These are phyloP conservation scores for Larix sibirica DNA, from an alignment of 83 land plant genomes.

Conservation along the genomic window DNA sequence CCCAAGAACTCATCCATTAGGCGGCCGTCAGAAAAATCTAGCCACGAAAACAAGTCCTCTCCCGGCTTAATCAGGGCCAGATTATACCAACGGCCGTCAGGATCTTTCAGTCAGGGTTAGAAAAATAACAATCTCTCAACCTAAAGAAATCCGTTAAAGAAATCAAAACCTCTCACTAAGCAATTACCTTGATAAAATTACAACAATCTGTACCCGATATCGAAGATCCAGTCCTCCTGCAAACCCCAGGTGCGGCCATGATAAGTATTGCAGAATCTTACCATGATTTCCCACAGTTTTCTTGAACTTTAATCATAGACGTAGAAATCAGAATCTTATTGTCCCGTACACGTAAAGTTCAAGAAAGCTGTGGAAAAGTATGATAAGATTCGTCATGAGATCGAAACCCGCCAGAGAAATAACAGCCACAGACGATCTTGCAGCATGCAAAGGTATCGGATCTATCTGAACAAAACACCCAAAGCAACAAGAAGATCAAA, in stretches of 20 bases:
- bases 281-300: constrained; percentile 13
- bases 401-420: no score
- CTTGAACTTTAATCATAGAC: constrained; percentile 5
- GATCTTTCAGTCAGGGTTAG: no score
- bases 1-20: not conserved
- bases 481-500: not conserved
- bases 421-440: no score
- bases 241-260: no score
- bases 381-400: constrained; percentile 9
- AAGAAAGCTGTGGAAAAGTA: constrained; percentile 22
- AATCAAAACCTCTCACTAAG: not conserved
- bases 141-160: not conserved
- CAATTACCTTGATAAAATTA: not conserved
- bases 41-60: not conserved
- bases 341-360: constrained; percentile 11
- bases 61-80: not conserved
- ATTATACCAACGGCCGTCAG: no score
- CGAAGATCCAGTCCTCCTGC: not conserved
- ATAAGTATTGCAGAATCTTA: constrained; percentile 5
- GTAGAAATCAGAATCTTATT: not conserved
- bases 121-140: not conserved
- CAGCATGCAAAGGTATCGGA: no score
- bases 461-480: no score
- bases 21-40: not conserved
- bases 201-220: not conserved